phyloP scores from a whole-genome alignment of 495 filamentous ascomycete genomes.

The Penicillium samsonianum region DNA sequence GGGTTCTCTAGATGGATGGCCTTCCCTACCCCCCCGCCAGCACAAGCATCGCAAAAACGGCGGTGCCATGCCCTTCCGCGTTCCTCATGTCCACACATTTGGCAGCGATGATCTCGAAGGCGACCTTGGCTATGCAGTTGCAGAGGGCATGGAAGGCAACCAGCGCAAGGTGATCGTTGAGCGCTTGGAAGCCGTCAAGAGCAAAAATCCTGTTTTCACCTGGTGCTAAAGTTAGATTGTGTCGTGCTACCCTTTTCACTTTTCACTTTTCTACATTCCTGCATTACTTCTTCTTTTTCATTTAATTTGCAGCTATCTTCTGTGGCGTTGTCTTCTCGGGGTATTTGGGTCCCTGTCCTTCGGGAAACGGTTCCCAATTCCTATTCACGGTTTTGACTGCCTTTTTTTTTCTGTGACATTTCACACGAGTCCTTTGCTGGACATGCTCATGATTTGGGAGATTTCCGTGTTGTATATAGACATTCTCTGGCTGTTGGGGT shows the following conservation, averaged over 20 bases:
- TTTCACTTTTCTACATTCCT: constrained; percentile 14
- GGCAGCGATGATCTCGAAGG: constrained; percentile 82
- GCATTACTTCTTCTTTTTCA: constrained; percentile 17
- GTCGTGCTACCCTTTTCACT: neutral
- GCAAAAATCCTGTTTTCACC: constrained; percentile 92
- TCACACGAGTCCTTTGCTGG: constrained; percentile 15
- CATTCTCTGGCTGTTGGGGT: constrained; percentile 29
- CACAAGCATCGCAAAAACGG: constrained; percentile 43
- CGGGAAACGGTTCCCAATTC: neutral
- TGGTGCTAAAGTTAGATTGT: constrained; percentile 70
- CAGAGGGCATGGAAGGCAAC: constrained; percentile 87
- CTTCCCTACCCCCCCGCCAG: constrained; percentile 38
- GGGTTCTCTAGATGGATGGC: constrained; percentile 44
- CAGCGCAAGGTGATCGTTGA: constrained; percentile 95
- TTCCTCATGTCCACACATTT: constrained; percentile 39
- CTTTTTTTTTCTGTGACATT: constrained; percentile 13
- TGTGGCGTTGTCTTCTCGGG: constrained; percentile 20
- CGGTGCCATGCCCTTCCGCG: constrained; percentile 41
- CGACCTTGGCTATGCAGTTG: constrained; percentile 91
- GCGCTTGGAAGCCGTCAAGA: constrained; percentile 90
- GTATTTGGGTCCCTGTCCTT: neutral
- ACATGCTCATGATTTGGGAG: constrained; percentile 32
- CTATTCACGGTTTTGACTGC: constrained; percentile 6
- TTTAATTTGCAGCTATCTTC: constrained; percentile 25
- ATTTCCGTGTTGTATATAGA: constrained; percentile 37